Base-by-base conservation (phyloP, 2,329 filamentous ascomycete species). In the Colletotrichum tropicale region DNA sequence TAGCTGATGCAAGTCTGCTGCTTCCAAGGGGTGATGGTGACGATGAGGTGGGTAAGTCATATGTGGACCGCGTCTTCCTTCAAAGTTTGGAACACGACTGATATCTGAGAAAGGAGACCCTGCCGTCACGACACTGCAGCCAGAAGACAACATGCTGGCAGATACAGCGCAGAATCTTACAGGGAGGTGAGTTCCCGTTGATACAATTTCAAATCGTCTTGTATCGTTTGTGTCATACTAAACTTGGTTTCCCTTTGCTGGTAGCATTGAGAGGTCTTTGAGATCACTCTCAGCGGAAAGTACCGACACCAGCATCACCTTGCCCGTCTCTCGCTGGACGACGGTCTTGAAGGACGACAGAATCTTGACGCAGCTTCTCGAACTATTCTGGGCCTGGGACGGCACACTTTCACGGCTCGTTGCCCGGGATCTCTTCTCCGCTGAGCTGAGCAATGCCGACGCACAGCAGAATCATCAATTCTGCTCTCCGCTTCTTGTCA, bases 381-480 rank as follows among this genome's bases (percentile, higher is more conserved):
- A 67, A 3, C 30, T 80, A 0, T 81, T 81, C 38, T 81, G 79
- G 78, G 76, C 76, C 5, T 81, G 79, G 80, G 80, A 81, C 28
- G 76, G 70, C 28, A 77, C 74, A 1, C 24, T 80, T 3, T 67
- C 74, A 0, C 65, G 69, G 10, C 34, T 80, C 8, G 56, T 81
- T 9, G 73, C 80, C 60, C 75, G 73, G 7, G 73, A 60, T 4
- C 26, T 79, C 10, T 75, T 81, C 32, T 6, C 77, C 2, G 58
- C 76, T 12, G 77, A 77, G 8, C 66, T 81, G 6, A 69, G 55
- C 4, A 26, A 34, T 4, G n/a, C 15, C 28, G 26, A 21, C 10
- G 5, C 21, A 34, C 32, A 60, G 10, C 43, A 24, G 48, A 38
- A 26, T 1, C 52, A 58, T 4, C 24, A 30, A 4, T 81, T 80